Evolutionary conservation across 2,329 filamentous ascomycete species (phyloP).

Genomic region (Tolypocladium cylindrosporum): DNA sequence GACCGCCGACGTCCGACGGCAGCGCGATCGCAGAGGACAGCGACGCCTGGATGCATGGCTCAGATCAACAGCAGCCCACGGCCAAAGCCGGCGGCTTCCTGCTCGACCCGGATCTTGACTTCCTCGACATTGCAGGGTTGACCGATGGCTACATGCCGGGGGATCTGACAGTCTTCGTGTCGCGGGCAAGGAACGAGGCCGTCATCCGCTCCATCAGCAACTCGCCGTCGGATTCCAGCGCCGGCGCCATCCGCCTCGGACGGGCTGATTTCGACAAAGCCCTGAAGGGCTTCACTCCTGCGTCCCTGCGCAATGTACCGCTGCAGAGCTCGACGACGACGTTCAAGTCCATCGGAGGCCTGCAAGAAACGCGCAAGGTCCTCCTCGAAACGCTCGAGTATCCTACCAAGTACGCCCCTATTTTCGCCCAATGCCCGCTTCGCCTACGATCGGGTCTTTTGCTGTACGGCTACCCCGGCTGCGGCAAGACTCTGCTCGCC

Average conservation of each 20-base stretch:
- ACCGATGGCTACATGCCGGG: slow-evolving; percentile 98
- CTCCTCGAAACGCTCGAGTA: slow-evolving; percentile 93
- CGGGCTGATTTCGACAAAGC: slow-evolving; percentile 74
- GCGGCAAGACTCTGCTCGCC: slow-evolving; percentile 91
- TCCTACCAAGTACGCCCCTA: slow-evolving; percentile 93
- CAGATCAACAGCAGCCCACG: slow-evolving; percentile 34
- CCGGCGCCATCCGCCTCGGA: slow-evolving; percentile 50
- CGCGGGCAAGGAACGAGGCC: slow-evolving; percentile 82
- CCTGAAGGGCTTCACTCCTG: slow-evolving; percentile 85
- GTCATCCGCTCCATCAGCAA: slow-evolving; percentile 71
- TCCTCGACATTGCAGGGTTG: slow-evolving; percentile 84
- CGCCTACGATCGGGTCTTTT: slow-evolving; percentile 88
- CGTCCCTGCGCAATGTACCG: slow-evolving; percentile 87
- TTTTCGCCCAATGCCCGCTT: slow-evolving; percentile 91
- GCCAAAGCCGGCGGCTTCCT: slow-evolving; percentile 52
- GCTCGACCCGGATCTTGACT: slow-evolving; percentile 69
- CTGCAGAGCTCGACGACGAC: slow-evolving; percentile 87
- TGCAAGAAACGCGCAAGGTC: slow-evolving; percentile 78
- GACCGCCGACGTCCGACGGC: slow-evolving; percentile 47
- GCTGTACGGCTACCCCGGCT: slow-evolving; percentile 90
- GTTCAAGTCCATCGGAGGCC: slow-evolving; percentile 84
- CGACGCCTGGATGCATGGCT: slow-evolving; percentile 68
- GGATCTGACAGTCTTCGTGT: slow-evolving; percentile 76
- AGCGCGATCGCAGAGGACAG: slow-evolving; percentile 39
- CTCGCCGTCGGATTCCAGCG: slow-evolving; percentile 32